These are phyloP conservation scores for Populus hybrid DNA, from an alignment of 441 rosid genomes.

Conservation along the genomic window DNA sequence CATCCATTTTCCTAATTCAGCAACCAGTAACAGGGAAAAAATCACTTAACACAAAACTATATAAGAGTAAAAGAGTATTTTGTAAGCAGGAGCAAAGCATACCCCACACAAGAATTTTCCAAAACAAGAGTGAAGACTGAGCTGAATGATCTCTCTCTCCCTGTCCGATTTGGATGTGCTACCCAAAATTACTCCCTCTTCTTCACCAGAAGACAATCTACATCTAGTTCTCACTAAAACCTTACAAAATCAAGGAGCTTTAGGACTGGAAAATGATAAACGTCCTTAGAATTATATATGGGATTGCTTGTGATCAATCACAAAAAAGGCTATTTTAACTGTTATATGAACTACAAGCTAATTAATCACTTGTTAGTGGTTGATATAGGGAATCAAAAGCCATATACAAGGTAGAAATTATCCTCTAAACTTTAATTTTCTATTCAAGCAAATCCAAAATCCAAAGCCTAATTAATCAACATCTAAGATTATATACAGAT, in stretches of 20 bases:
- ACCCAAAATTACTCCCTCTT: no score
- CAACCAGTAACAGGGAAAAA: constrained; percentile 7
- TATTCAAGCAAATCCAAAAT: not conserved
- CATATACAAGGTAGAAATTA: no score
- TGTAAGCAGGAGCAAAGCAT: constrained; percentile 7
- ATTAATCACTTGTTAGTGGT: no score
- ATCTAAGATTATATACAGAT: no score
- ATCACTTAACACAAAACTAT: not conserved
- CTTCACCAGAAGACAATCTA: no score
- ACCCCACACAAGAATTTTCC: constrained; percentile 27
- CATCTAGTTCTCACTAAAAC: not conserved
- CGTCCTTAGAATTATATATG: no score
- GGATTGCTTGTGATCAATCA: no score
- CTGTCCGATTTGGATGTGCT: no score
- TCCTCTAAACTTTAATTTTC: not conserved
- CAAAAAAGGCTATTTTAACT: no score
- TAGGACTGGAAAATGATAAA: constrained; percentile 34
- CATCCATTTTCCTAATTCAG: constrained; percentile 4
- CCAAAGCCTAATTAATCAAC: not conserved
- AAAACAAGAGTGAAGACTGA: not conserved
- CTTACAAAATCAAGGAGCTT: constrained; percentile 8
- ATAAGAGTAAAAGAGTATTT: not conserved
- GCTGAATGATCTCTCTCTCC: constrained; percentile 16
- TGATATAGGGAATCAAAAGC: no score
- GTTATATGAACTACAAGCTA: no score